Evolutionary conservation across 768 basidiomycete genomes (phyloP).

Genomic region (Russula abietina): DNA sequence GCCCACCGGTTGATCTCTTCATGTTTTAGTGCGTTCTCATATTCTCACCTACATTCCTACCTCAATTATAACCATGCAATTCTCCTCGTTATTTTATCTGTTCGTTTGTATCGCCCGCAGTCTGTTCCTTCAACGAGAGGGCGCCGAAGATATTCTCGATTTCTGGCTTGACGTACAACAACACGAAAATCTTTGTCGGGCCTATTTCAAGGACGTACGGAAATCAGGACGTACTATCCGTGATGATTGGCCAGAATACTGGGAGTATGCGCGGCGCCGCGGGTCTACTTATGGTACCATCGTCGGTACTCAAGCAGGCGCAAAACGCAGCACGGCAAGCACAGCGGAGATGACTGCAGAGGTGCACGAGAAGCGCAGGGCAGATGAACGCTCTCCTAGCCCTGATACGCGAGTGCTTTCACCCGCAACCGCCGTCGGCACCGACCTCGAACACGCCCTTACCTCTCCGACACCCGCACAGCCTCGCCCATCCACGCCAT

Average conservation of each 20-base stretch:
- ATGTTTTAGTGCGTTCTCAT: conserved; percentile 85
- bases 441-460: conserved; percentile 35
- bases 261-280: conserved; percentile 85
- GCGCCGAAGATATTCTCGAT: conserved; percentile 92
- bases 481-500: conserved; percentile 71
- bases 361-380: conserved; percentile 59
- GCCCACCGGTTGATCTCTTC: conserved; percentile 95
- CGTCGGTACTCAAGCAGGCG: conserved; percentile 58
- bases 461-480: conserved; percentile 26
- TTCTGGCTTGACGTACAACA: conserved; percentile 99
- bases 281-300: conserved; percentile 93
- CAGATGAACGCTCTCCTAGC: conserved; percentile 50
- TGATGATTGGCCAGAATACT: conserved; percentile 98
- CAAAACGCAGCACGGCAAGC: conserved; percentile 78
- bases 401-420: conserved; percentile 40
- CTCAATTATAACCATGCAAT: conserved; percentile 9
- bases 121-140: conserved; percentile 92
- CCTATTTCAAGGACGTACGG: conserved; percentile 98
- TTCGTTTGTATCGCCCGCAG: conserved; percentile 36
- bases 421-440: conserved; percentile 43
- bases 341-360: conserved; percentile 62
- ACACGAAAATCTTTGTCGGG: conserved; percentile 96
- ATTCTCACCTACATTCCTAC: conserved; percentile 14
- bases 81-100: background rate
- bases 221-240: conserved; percentile 90